These are phyloP conservation scores for Phytopythium aichiense DNA, from an alignment of 352 stramenopile genomes.

Conservation along the genomic window DNA sequence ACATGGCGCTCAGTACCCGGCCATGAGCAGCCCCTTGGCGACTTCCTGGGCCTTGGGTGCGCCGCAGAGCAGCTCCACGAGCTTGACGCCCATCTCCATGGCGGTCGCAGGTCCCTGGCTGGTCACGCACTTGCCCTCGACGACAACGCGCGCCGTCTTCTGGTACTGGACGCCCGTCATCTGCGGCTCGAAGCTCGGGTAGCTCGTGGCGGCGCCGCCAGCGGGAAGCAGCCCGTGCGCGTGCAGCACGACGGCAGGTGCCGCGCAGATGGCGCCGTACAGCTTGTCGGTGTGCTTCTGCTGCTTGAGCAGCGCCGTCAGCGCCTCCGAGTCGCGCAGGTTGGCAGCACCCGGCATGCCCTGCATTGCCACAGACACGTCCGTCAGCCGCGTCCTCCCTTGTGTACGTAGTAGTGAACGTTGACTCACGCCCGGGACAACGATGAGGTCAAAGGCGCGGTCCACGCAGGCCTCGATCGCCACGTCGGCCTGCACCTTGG, in stretches of 20 bases:
- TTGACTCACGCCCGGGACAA: constrained; percentile 51
- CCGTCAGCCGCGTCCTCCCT: too few relatives aligned
- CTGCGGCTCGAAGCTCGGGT: constrained; percentile 63
- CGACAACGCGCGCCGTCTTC: constrained; percentile 51
- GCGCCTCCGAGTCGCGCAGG: constrained; percentile 56
- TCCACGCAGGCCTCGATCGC: constrained; percentile 58
- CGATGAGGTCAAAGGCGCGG: constrained; percentile 59
- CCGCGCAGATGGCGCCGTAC: constrained; percentile 76
- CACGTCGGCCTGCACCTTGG: constrained; percentile 63
- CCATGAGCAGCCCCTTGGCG: constrained; percentile 54
- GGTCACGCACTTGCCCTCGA: constrained; percentile 71
- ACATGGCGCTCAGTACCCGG: constrained; percentile 3
- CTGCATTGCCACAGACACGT: constrained; percentile 14
- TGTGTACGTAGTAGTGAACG: too few relatives aligned
- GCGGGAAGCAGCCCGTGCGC: constrained; percentile 45
- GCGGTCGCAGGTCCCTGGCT: constrained; percentile 73
- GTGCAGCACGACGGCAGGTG: constrained; percentile 67
- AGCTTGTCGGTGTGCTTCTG: constrained; percentile 60
- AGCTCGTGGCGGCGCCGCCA: constrained; percentile 47
- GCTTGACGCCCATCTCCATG: constrained; percentile 81
- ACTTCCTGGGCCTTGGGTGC: constrained; percentile 59
- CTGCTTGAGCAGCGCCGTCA: constrained; percentile 53
- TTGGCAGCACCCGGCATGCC: constrained; percentile 64
- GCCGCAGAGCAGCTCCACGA: constrained; percentile 68
- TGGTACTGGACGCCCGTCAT: constrained; percentile 47